Conservation (phyloP, 768 basidiomycete species). For the Xerocomellus intermedius region DNA sequence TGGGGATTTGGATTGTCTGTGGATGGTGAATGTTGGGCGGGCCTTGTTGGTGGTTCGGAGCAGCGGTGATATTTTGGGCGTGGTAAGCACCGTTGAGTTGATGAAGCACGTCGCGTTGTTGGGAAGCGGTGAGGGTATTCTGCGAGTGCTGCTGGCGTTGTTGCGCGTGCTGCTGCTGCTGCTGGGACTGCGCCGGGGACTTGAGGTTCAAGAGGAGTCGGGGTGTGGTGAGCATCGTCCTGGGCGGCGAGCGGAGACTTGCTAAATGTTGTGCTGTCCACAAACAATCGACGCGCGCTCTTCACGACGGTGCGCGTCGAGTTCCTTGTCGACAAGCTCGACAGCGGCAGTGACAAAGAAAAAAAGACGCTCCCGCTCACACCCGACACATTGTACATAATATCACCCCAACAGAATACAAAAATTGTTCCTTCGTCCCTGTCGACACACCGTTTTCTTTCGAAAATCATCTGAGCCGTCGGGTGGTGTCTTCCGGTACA, state of each 20-base stretch:
- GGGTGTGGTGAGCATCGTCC: constrained; percentile 34
- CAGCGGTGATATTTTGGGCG: constrained; percentile 19
- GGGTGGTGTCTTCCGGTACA: constrained; percentile 53
- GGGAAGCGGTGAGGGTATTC: constrained; percentile 25
- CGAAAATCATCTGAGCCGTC: constrained; percentile 31
- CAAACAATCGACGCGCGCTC: constrained; percentile 31
- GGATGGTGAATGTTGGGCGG: constrained; percentile 37
- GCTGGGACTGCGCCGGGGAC: constrained; percentile 22
- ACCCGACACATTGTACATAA: background rate
- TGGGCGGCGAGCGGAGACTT: constrained; percentile 17
- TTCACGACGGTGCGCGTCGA: constrained; percentile 9
- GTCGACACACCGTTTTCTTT: constrained; percentile 59
- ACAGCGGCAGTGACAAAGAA: constrained; percentile 7
- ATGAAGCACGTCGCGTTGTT: constrained; percentile 31
- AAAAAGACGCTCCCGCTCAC: constrained; percentile 10
- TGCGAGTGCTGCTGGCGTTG: constrained; percentile 27
- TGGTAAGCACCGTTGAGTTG: constrained; percentile 32
- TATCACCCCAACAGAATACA: constrained; percentile 43
- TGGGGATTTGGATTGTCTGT: constrained; percentile 54
- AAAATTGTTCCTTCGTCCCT: constrained; percentile 82
- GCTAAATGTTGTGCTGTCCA: constrained; percentile 26
- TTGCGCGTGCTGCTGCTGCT: constrained; percentile 18
- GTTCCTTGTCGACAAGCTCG: constrained; percentile 4
- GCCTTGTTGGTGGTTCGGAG: constrained; percentile 20
- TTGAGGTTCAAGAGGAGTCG: constrained; percentile 36